Conservation (phyloP, 2,329 filamentous ascomycete genomes). For the Colletotrichum horii region DNA sequence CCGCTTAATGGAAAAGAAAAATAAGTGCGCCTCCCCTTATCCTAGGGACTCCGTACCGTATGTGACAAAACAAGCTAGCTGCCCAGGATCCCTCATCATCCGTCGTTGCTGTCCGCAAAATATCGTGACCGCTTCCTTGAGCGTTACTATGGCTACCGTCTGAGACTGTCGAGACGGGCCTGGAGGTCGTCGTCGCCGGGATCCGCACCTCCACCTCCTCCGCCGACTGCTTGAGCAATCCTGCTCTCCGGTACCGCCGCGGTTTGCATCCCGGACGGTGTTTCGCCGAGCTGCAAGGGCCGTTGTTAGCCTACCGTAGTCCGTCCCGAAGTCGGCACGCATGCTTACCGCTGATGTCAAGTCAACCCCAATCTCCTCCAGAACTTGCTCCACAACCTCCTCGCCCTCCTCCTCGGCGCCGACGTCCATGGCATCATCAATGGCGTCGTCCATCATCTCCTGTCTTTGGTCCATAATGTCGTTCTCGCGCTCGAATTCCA, state of each 20-base stretch:
- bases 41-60: background rate
- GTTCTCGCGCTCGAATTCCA: conserved; percentile 99
- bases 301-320: conserved; percentile 27
- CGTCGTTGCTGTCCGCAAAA: background rate
- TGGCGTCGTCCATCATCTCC: conserved; percentile 99
- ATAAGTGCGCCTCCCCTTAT: conserved; percentile 14
- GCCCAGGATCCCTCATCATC: background rate
- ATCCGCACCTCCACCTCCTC: conserved; percentile 61
- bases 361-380: conserved; percentile 97
- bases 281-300: conserved; percentile 79
- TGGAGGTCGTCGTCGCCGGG: conserved; percentile 91
- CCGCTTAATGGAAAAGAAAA: background rate
- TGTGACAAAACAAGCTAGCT: conserved; percentile 19
- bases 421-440: conserved; percentile 94
- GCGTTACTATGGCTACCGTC: conserved; percentile 47
- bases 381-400: conserved; percentile 93
- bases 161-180: conserved; percentile 87
- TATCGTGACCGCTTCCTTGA: background rate
- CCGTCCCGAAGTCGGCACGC: background rate
- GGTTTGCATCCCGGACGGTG: conserved; percentile 82
- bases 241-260: conserved; percentile 74
- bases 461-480: conserved; percentile 99
- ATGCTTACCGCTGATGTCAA: conserved; percentile 81
- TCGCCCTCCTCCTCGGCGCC: conserved; percentile 93
- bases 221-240: conserved; percentile 86